phyloP scores from a whole-genome alignment of 2,329 filamentous ascomycete species.

The Seiridium cupressi region DNA sequence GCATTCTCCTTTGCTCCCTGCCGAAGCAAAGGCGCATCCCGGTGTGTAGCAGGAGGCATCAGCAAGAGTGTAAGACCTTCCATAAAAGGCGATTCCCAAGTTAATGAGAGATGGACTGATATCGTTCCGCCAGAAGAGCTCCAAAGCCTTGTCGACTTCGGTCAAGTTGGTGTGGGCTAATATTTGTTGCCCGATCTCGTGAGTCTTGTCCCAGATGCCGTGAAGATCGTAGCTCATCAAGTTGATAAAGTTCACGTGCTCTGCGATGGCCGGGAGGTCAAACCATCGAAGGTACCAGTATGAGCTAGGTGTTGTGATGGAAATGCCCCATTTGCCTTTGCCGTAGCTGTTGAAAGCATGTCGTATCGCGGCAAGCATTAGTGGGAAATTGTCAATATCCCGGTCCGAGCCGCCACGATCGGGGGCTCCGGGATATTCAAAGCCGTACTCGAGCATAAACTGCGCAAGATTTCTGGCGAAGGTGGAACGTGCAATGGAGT shows the following conservation, averaged over 20 bases:
- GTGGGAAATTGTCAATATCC: slow-evolving; percentile 14
- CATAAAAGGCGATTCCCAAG: slow-evolving; percentile 47
- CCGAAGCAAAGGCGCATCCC: slow-evolving; percentile 9
- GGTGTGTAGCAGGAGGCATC: slow-evolving; percentile 19
- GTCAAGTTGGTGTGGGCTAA: slow-evolving; percentile 45
- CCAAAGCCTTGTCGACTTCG: slow-evolving; percentile 40
- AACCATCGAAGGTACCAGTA: slow-evolving; percentile 16
- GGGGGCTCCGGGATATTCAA: slow-evolving; percentile 18
- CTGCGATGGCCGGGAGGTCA: slow-evolving; percentile 3
- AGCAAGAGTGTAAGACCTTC: slow-evolving; percentile 25
- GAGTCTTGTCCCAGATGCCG: slow-evolving; percentile 35
- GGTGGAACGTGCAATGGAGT: slow-evolving; percentile 2
- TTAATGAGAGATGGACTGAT: slow-evolving; percentile 39
- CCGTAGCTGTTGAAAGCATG: neutral
- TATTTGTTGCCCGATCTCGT: slow-evolving; percentile 28
- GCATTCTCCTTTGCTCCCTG: slow-evolving; percentile 20
- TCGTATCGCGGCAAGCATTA: slow-evolving; percentile 41
- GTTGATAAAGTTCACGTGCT: slow-evolving; percentile 31
- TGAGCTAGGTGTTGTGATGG: slow-evolving; percentile 7
- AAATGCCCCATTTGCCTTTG: slow-evolving; percentile 4
- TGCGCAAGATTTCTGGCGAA: slow-evolving; percentile 20
- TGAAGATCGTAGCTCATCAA: slow-evolving; percentile 38
- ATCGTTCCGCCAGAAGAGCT: slow-evolving; percentile 47
- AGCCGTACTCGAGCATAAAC: slow-evolving; percentile 20
- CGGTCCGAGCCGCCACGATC: slow-evolving; percentile 14